phyloP scores from a whole-genome alignment of 83 land plant genomes.

The Larix sibirica region DNA sequence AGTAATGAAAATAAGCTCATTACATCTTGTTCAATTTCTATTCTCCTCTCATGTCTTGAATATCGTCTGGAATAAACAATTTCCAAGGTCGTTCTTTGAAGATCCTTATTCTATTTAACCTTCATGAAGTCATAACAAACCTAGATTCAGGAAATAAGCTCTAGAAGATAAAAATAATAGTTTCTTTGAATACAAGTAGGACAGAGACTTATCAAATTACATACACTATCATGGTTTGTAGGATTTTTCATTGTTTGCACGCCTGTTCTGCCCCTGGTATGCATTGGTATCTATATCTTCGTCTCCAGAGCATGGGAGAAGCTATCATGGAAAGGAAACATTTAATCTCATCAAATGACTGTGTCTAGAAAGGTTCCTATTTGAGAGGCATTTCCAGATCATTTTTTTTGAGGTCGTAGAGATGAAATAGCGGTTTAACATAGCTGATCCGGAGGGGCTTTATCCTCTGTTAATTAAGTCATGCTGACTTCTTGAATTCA shows the following conservation, averaged over 20 bases:
- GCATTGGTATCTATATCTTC: too few relatives aligned
- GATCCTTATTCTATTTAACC: neutral
- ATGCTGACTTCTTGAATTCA: too few relatives aligned
- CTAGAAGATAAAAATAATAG: neutral
- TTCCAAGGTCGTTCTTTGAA: neutral
- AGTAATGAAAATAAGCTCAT: neutral
- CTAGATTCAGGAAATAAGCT: neutral
- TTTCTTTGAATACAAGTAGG: neutral
- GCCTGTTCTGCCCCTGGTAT: too few relatives aligned
- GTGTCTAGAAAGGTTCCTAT: neutral
- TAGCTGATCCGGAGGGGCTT: too few relatives aligned
- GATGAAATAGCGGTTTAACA: too few relatives aligned
- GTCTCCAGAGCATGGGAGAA: too few relatives aligned
- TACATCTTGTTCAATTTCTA: slow-evolving; percentile 65
- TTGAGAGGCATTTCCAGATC: neutral
- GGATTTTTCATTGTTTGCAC: slow-evolving; percentile 7
- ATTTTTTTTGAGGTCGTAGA: too few relatives aligned
- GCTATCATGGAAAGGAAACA: too few relatives aligned
- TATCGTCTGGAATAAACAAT: neutral
- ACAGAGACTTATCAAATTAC: neutral
- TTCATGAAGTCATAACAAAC: neutral
- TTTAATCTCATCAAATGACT: neutral
- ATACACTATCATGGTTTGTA: slow-evolving; percentile 31
- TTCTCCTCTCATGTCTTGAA: slow-evolving; percentile 49
- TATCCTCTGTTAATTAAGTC: too few relatives aligned